Percentiles rank a stretch among this genome's conserved stretches.
phyloP scores from a whole-genome alignment of 306 rosid species.

The Cucumis sativus region DNA sequence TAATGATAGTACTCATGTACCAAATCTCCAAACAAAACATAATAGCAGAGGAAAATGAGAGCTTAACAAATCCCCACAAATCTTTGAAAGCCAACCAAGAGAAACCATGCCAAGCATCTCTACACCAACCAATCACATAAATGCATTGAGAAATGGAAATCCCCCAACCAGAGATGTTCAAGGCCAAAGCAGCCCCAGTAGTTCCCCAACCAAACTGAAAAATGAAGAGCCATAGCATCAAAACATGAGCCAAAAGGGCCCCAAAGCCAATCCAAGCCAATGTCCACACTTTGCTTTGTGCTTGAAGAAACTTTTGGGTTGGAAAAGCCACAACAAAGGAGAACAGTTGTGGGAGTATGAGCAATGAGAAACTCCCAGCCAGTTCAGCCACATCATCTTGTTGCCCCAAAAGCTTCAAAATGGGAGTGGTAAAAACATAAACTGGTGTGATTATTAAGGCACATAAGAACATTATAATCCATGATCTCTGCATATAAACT shows the following conservation, averaged over 20 bases:
- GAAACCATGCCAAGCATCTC: constrained; percentile 57
- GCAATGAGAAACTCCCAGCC: constrained; percentile 30
- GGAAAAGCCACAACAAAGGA: constrained; percentile 57
- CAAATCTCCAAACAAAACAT: constrained; percentile 79
- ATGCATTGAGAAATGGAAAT: constrained; percentile 39
- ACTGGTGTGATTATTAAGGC: constrained; percentile 42
- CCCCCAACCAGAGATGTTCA: constrained; percentile 46
- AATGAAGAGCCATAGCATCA: constrained; percentile 41
- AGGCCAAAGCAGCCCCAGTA: constrained; percentile 54
- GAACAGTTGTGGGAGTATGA: constrained; percentile 52
- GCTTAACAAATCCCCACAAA: constrained; percentile 60
- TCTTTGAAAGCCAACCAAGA: constrained; percentile 60
- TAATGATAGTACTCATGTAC: constrained; percentile 16
- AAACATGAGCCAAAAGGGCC: constrained; percentile 28
- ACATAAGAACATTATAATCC: constrained; percentile 37
- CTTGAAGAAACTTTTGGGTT: constrained; percentile 62
- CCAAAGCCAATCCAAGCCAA: constrained; percentile 52
- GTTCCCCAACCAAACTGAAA: constrained; percentile 35
- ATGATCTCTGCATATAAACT: constrained; percentile 72
- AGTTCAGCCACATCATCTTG: constrained; percentile 51
- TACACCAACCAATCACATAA: constrained; percentile 63
- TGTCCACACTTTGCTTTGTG: constrained; percentile 50
- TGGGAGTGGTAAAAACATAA: constrained; percentile 50
- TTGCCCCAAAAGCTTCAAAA: constrained; percentile 52
- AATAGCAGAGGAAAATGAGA: constrained; percentile 66